Evolutionary conservation across 2,329 filamentous ascomycete genomes (phyloP).

Genomic region (Decorospora gaudefroyi): DNA sequence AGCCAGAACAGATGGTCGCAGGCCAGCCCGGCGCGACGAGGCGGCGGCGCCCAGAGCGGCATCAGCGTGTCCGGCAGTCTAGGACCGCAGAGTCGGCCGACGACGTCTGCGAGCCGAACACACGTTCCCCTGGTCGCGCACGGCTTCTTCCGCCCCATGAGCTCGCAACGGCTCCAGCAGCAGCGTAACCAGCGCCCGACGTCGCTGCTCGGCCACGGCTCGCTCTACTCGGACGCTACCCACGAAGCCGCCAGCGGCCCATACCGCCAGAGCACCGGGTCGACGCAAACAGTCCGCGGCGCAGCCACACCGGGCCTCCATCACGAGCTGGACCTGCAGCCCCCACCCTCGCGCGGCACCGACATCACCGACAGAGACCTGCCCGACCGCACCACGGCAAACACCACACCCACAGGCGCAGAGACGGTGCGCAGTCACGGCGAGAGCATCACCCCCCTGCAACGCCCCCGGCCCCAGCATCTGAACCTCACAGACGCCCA

Average conservation of each 20-base stretch:
- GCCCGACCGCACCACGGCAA: slow-evolving; percentile 71
- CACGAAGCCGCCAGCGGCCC: slow-evolving; percentile 41
- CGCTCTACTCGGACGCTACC: slow-evolving; percentile 39
- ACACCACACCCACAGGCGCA: slow-evolving; percentile 70
- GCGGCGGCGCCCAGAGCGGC: slow-evolving; percentile 38
- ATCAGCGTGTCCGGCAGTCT: slow-evolving; percentile 53
- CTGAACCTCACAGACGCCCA: slow-evolving; percentile 65
- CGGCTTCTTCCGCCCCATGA: slow-evolving; percentile 96
- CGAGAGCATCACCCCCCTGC: slow-evolving; percentile 79
- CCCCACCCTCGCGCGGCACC: slow-evolving; percentile 74
- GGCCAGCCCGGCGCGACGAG: slow-evolving; percentile 61
- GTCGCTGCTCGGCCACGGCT: slow-evolving; percentile 42
- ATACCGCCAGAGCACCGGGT: slow-evolving; percentile 48
- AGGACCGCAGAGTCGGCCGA: slow-evolving; percentile 53
- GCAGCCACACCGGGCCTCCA: slow-evolving; percentile 39
- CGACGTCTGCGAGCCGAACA: slow-evolving; percentile 74
- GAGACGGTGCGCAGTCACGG: slow-evolving; percentile 66
- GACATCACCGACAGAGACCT: slow-evolving; percentile 77
- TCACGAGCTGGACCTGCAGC: slow-evolving; percentile 45
- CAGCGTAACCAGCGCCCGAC: slow-evolving; percentile 69
- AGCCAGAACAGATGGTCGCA: slow-evolving; percentile 59
- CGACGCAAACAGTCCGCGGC: slow-evolving; percentile 41
- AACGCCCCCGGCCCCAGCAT: slow-evolving; percentile 61
- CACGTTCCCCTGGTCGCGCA: slow-evolving; percentile 90
- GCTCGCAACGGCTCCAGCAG: slow-evolving; percentile 89